phyloP scores from a whole-genome alignment of 106 monocot genomes.

The Platanthera guangdongensis region DNA sequence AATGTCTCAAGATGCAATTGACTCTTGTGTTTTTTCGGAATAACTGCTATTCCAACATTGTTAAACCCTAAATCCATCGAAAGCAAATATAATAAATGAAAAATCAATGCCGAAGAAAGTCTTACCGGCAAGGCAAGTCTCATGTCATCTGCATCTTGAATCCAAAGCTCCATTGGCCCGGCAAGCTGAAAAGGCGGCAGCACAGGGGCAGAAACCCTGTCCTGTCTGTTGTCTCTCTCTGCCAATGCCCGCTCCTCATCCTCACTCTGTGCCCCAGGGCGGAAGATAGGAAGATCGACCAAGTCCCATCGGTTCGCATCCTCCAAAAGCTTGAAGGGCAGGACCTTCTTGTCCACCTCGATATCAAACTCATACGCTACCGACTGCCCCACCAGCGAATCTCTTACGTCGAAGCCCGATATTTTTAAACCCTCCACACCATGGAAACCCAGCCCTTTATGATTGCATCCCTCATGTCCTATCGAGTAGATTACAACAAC shows the following conservation, averaged over 20 bases:
- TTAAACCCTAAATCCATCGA: neutral
- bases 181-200: slow-evolving; percentile 81
- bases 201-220: slow-evolving; percentile 27
- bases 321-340: slow-evolving; percentile 77
- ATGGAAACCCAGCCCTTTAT: slow-evolving; percentile 56
- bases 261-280: slow-evolving; percentile 16
- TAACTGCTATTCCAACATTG: neutral
- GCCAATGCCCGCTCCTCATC: slow-evolving; percentile 30
- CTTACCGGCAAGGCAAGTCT: slow-evolving; percentile 87
- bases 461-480: slow-evolving; percentile 84
- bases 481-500: neutral
- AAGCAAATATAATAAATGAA: neutral
- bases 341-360: slow-evolving; percentile 58
- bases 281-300: slow-evolving; percentile 48
- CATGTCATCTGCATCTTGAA: slow-evolving; percentile 90
- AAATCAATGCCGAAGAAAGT: neutral
- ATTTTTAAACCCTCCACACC: slow-evolving; percentile 42
- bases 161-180: slow-evolving; percentile 96
- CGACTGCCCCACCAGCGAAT: slow-evolving; percentile 69
- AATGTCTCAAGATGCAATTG: too few relatives aligned
- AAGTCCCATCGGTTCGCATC: slow-evolving; percentile 71
- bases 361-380: slow-evolving; percentile 84
- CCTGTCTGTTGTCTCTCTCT: slow-evolving; percentile 21
- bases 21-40: too few relatives aligned
- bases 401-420: slow-evolving; percentile 72